These are phyloP conservation scores for Dissoconium aciculare DNA, from an alignment of 2,329 filamentous ascomycete species.

Conservation along the genomic window DNA sequence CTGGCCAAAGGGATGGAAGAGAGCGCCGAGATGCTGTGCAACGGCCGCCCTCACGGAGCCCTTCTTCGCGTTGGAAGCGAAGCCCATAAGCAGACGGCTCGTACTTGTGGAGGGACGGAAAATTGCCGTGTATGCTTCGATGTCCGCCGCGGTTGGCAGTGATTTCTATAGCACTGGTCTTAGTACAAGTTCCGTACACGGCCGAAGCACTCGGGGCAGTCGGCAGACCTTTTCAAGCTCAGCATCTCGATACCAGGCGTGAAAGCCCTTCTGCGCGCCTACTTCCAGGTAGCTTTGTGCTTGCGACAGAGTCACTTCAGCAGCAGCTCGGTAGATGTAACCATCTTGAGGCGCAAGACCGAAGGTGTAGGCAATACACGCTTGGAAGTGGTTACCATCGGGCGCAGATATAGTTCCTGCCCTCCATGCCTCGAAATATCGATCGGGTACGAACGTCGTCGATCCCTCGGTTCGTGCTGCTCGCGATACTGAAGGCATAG, in stretches of 20 bases:
- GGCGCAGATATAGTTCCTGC: conserved; percentile 25
- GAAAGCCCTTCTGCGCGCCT: conserved; percentile 33
- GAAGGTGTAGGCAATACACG: conserved; percentile 35
- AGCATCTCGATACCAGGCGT: conserved; percentile 37
- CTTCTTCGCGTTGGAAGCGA: conserved; percentile 51
- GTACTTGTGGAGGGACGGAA: conserved; percentile 48
- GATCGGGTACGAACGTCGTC: conserved; percentile 31
- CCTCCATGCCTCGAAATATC: conserved; percentile 31
- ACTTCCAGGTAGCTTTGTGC: conserved; percentile 36
- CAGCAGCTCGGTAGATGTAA: conserved; percentile 38
- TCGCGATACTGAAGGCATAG: conserved; percentile 20
- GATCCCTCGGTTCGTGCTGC: conserved; percentile 27
- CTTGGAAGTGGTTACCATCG: conserved; percentile 30
- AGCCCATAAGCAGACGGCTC: conserved; percentile 45
- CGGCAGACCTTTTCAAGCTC: conserved; percentile 26
- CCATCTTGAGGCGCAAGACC: conserved; percentile 30
- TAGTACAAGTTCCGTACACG: no score
- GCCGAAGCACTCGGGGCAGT: no score
- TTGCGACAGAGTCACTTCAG: conserved; percentile 36
- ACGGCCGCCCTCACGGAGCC: conserved; percentile 43
- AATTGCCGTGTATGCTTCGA: conserved; percentile 51
- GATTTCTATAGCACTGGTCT: conserved; percentile 17
- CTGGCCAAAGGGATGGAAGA: conserved; percentile 36
- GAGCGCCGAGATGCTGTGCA: conserved; percentile 40
- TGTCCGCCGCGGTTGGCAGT: conserved; percentile 42